phyloP scores from a whole-genome alignment of 768 basidiomycete species.

The Cubamyces lactineus region DNA sequence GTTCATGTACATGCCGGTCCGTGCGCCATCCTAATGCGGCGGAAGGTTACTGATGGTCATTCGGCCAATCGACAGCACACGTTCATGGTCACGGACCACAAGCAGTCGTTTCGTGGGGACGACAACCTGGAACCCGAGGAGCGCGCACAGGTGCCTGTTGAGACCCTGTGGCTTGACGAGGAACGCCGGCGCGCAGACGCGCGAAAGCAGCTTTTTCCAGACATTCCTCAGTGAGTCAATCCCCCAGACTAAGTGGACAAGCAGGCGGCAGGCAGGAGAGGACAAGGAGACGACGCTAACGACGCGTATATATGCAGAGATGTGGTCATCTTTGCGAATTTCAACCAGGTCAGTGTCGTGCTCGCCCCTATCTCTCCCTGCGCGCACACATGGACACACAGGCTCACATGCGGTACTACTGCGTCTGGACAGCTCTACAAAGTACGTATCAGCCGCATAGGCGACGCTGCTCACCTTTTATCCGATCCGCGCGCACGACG shows the following conservation, averaged over 20 bases:
- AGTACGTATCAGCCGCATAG: constrained; percentile 30
- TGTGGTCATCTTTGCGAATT: constrained; percentile 53
- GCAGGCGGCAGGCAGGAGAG: too few species aligned
- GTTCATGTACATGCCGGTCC: constrained; percentile 50
- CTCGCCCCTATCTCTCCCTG: not conserved
- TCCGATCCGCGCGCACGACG: not conserved
- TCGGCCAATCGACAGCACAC: constrained; percentile 39
- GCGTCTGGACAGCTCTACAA: constrained; percentile 46
- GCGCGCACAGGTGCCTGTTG: constrained; percentile 20
- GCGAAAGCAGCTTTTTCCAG: constrained; percentile 46
- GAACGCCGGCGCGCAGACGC: constrained; percentile 41
- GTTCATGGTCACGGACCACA: constrained; percentile 55
- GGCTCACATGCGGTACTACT: constrained; percentile 20
- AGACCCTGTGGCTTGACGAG: constrained; percentile 44
- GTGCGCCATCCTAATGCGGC: constrained; percentile 19
- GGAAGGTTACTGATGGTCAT: not conserved
- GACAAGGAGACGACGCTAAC: not conserved
- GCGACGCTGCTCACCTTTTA: too few species aligned
- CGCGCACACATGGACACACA: constrained; percentile 12
- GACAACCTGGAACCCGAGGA: constrained; percentile 26
- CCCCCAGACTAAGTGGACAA: not conserved
- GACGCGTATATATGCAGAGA: constrained; percentile 35
- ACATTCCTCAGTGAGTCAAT: constrained; percentile 43
- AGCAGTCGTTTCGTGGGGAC: constrained; percentile 46
- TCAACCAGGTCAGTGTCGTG: constrained; percentile 47